Evolutionary conservation across 2,329 filamentous ascomycete species (phyloP).

Genomic region (Neopestalotiopsis clavispora): DNA sequence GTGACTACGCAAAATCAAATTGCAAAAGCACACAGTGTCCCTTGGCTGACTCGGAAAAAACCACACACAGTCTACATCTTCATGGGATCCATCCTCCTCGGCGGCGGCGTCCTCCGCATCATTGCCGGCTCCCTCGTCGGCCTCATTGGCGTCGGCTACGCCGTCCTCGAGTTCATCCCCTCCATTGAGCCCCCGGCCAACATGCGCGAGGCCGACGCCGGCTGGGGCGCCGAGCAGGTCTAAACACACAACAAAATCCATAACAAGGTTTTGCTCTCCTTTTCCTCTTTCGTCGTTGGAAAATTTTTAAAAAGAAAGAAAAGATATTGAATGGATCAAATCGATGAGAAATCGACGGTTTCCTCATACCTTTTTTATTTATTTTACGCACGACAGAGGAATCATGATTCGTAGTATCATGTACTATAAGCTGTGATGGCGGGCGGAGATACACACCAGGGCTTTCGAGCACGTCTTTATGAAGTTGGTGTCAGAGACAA

Average conservation of each 20-base stretch:
- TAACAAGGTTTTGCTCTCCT: not conserved
- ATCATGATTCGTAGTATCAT: not conserved
- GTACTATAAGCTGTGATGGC: not conserved
- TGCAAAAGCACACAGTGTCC: not conserved
- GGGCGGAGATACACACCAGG: not conserved
- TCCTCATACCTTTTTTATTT: no score
- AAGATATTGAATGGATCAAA: no score
- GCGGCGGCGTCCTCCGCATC: constrained; percentile 67
- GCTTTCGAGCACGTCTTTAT: not conserved
- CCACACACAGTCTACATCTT: constrained; percentile 84
- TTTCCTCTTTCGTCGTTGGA: no score
- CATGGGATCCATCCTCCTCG: constrained; percentile 83
- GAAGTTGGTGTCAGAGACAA: not conserved
- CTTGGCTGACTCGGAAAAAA: not conserved
- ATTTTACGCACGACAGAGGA: not conserved
- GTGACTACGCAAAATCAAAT: no score
- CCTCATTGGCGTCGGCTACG: constrained; percentile 78
- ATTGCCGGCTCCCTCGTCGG: constrained; percentile 81
- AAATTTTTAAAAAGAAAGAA: not conserved
- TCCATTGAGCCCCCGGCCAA: constrained; percentile 81
- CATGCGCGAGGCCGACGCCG: constrained; percentile 78
- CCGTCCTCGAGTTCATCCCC: constrained; percentile 75
- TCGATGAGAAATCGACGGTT: no score
- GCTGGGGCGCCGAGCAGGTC: constrained; percentile 80
- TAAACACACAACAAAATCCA: constrained; percentile 42